Evolutionary conservation across 306 rosid species (phyloP).

Genomic region (Cucumis cinereus): DNA sequence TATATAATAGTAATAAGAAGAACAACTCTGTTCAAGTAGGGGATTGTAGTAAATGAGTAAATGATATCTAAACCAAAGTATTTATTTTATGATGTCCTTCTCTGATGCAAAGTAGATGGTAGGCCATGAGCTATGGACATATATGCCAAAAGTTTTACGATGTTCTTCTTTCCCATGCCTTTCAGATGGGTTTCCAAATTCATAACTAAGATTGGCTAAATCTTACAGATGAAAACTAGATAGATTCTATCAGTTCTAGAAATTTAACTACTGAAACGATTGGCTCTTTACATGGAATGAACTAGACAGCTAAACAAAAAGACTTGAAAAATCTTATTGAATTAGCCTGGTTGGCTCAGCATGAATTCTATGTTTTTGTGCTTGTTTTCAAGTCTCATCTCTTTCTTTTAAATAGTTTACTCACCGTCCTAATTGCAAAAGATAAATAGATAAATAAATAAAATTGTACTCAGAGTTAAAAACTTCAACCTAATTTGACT

Average conservation of each 20-base stretch:
- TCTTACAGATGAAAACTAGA: neutral
- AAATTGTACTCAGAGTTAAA: neutral
- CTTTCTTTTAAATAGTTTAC: neutral
- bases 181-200: neutral
- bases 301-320: neutral
- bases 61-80: neutral
- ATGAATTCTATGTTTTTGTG: neutral
- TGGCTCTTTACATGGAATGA: neutral
- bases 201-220: neutral
- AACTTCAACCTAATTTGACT: neutral
- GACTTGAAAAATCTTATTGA: neutral
- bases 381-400: neutral
- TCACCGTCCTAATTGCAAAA: neutral
- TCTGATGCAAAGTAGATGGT: neutral
- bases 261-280: neutral
- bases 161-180: neutral
- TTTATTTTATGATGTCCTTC: neutral
- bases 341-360: neutral
- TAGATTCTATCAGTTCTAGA: neutral
- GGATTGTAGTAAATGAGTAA: neutral
- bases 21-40: neutral
- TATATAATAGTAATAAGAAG: neutral
- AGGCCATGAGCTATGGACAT: neutral
- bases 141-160: neutral
- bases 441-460: neutral